A percentile compares a stretch with the other conserved stretches of the same genome.
phyloP scores from a whole-genome alignment of 257 asterid genomes.

The Nicotiana noctiflora region DNA sequence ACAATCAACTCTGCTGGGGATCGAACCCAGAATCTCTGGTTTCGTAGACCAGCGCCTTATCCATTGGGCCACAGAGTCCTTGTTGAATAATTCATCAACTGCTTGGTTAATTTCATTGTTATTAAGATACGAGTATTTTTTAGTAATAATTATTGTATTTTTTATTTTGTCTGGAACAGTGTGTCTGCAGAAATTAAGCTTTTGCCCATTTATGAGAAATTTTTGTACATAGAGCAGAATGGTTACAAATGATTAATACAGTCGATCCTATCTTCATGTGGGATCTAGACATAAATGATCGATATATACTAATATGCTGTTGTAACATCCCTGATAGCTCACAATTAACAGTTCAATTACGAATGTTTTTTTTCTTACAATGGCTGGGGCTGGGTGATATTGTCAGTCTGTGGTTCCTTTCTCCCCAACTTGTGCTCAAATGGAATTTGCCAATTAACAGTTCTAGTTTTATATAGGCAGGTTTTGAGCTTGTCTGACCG shows the following conservation, averaged over 20 bases:
- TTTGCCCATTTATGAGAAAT: no score
- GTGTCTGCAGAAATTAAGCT: no score
- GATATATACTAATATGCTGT: neutral
- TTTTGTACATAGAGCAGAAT: no score
- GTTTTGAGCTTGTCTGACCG: no score
- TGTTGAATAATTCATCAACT: neutral
- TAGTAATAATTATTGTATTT: no score
- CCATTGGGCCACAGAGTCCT: slow-evolving; percentile 79
- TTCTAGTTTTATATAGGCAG: neutral
- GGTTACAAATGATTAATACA: no score
- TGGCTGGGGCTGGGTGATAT: neutral
- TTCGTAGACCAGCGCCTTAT: slow-evolving; percentile 99
- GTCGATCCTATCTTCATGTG: neutral
- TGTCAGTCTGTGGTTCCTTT: neutral
- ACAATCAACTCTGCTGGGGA: slow-evolving; percentile 82
- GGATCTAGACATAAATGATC: neutral
- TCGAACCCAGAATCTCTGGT: slow-evolving; percentile 99
- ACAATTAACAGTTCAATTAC: neutral
- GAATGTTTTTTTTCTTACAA: neutral
- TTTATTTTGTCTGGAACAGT: no score
- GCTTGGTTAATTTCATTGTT: no score
- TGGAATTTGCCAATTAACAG: neutral
- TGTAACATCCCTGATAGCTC: neutral
- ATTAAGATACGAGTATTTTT: no score
- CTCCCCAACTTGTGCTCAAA: neutral